These are phyloP conservation scores for Cryptosporidium ryanae DNA, from an alignment of 169 alveolate genomes.

Conservation along the genomic window DNA sequence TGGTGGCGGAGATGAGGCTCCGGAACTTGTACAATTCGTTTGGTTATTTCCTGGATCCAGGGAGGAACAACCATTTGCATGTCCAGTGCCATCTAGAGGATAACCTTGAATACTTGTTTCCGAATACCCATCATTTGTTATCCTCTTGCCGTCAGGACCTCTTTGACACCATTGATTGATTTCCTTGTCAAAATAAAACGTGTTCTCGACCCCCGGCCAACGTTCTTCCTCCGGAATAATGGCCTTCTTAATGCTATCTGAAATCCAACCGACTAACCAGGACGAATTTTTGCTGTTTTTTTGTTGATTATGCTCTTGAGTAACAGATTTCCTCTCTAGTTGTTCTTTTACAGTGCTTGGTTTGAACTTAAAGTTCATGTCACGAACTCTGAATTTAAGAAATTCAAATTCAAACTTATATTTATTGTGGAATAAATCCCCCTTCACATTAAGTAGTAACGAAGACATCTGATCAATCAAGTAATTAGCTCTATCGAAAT, in stretches of 20 bases:
- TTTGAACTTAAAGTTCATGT: background rate
- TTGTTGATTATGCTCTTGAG: background rate
- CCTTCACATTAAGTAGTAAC: background rate
- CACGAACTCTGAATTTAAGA: constrained; percentile 22
- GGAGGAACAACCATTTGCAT: background rate
- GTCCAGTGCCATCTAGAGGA: background rate
- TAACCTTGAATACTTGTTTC: background rate
- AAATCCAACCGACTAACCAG: constrained; percentile 74
- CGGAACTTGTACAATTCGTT: background rate
- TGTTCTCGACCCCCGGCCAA: constrained; percentile 78
- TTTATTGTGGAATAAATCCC: background rate
- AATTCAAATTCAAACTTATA: constrained; percentile 13
- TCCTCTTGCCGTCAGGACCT: constrained; percentile 61
- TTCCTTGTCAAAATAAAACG: constrained; percentile 75
- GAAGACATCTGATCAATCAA: constrained; percentile 28
- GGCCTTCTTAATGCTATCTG: constrained; percentile 76
- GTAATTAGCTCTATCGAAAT: constrained; percentile 39
- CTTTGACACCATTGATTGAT: constrained; percentile 76
- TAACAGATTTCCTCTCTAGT: background rate
- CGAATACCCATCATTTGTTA: background rate
- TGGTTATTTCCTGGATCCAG: background rate
- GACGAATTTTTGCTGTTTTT: constrained; percentile 29
- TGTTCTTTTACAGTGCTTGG: background rate
- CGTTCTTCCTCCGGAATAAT: constrained; percentile 76
- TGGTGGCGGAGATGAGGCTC: background rate